Evolutionary conservation across 2,329 filamentous ascomycete genomes (phyloP), one percentile per base, ranked within the genome.

Genomic region (Achaetomium macrosporum): DNA sequence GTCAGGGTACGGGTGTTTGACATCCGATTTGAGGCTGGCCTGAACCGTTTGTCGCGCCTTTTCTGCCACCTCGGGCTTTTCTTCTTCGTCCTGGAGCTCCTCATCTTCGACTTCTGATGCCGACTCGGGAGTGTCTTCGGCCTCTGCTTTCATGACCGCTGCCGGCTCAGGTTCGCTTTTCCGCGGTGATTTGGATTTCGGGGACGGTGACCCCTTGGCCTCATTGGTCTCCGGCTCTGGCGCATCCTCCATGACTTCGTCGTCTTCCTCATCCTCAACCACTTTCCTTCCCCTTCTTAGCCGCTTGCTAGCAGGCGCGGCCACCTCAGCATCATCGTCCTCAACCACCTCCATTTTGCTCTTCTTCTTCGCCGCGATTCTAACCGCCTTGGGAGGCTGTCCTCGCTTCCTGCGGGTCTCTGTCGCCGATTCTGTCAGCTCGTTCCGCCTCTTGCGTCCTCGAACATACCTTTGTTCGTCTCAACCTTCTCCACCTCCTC

Each of bases 1-100:
- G 69, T 99, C 92, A 0, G 91, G 91, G 69, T 92, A 97, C n/a
- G 87, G 84, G 63, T 95, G 87, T 59, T 90, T 87, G 37, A 71
- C 75, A 47, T 78, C 81, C 16, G 80, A 74, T 65, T 84, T 84
- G 54, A 96, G 73, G 44, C 85, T 87, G 9, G 82, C 82, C 67
- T 96, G 90, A 11, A 92, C 81, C 68, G 89, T 88, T 68, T 92
- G 82, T 42, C 88, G 83, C 43, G 83, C 84, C 69, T 95, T 91
- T 40, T 82, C 84, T 46, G 83, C 82, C 43, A 84, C 69, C 59
- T 85, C 83, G 2, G 89, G 83, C 65, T 88, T 88, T 63, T 87
- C 76, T 7, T 78, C 81, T 47, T 75, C 76, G 9, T 79, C 77
- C 19, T 78, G 73, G 19, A 75, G 74, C n/a, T 72, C 71, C 2